phyloP scores from a whole-genome alignment of 1,284 basidiomycete genomes.

The Bondarzewia mesenterica region DNA sequence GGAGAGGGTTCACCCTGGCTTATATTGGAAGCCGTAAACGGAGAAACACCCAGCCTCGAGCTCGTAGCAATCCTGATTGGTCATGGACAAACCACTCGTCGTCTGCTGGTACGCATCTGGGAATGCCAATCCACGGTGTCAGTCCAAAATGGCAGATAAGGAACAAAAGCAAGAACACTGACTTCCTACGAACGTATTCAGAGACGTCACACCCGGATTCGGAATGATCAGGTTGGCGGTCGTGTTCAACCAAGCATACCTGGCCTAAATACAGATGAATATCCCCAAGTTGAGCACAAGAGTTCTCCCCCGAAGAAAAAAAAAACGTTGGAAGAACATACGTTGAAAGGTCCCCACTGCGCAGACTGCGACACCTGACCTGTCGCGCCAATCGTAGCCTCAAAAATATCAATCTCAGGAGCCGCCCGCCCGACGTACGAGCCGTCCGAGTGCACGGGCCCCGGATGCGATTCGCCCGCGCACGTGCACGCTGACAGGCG shows the following conservation, averaged over 20 bases:
- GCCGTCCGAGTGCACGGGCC: constrained; percentile 46
- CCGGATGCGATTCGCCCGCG: constrained; percentile 60
- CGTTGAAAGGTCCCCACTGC: constrained; percentile 42
- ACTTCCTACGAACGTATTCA: constrained; percentile 46
- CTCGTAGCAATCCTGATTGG: constrained; percentile 49
- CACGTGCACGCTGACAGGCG: constrained; percentile 73
- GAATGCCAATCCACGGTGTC: too few relatives aligned
- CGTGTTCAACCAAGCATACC: constrained; percentile 50
- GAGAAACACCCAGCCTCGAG: constrained; percentile 31
- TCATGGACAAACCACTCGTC: constrained; percentile 40
- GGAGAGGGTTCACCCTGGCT: constrained; percentile 25
- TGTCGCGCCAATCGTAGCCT: constrained; percentile 44
- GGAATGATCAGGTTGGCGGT: constrained; percentile 38
- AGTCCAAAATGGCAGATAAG: too few relatives aligned
- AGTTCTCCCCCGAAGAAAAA: neutral
- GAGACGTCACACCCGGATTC: constrained; percentile 36
- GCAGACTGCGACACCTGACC: constrained; percentile 55
- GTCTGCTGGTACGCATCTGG: constrained; percentile 50
- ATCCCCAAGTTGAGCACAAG: neutral
- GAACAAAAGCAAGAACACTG: too few relatives aligned
- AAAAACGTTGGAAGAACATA: constrained; percentile 23
- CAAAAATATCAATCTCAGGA: constrained; percentile 75
- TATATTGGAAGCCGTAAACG: constrained; percentile 42
- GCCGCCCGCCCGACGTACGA: constrained; percentile 66
- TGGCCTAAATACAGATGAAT: neutral